A percentile compares a stretch with the other conserved stretches of the same genome.
phyloP scores from a whole-genome alignment of 192 early-diverging fungal species.

The Gryganskiella cystojenkinii region DNA sequence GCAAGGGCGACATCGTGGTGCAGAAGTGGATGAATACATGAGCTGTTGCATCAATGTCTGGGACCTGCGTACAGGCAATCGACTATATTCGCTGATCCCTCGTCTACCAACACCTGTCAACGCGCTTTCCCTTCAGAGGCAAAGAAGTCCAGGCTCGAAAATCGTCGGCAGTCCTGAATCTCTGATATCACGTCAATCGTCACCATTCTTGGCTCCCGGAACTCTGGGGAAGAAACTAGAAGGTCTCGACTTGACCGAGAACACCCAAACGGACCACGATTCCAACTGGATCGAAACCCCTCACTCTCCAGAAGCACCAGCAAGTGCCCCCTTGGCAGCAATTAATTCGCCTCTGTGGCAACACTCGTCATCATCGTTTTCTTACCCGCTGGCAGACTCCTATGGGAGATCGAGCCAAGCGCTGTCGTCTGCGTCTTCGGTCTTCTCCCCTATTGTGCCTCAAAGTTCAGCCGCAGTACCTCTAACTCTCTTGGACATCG shows the following conservation, averaged over 20 bases:
- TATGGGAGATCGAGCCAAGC: neutral
- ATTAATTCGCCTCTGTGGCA: too few species aligned
- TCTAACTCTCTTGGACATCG: constrained; percentile 35
- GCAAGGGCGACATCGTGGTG: neutral
- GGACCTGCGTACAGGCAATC: constrained; percentile 55
- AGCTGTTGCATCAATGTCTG: constrained; percentile 61
- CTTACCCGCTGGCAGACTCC: too few species aligned
- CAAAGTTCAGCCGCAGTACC: constrained; percentile 14
- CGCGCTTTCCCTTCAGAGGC: too few species aligned
- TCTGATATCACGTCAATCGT: constrained; percentile 12
- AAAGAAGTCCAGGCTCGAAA: too few species aligned
- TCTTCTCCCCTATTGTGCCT: neutral
- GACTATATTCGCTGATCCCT: constrained; percentile 55
- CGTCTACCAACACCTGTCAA: constrained; percentile 19
- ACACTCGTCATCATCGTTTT: too few species aligned
- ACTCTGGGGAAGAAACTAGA: neutral
- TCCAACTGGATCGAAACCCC: too few species aligned
- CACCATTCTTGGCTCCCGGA: neutral
- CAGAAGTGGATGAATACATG: constrained; percentile 15
- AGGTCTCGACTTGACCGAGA: too few species aligned
- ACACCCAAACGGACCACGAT: too few species aligned
- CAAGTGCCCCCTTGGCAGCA: too few species aligned
- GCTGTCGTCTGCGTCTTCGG: neutral
- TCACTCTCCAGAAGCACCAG: too few species aligned
- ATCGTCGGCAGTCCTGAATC: too few species aligned